These are phyloP conservation scores for Jatropha multifida DNA, from an alignment of 441 rosid genomes.

Conservation along the genomic window DNA sequence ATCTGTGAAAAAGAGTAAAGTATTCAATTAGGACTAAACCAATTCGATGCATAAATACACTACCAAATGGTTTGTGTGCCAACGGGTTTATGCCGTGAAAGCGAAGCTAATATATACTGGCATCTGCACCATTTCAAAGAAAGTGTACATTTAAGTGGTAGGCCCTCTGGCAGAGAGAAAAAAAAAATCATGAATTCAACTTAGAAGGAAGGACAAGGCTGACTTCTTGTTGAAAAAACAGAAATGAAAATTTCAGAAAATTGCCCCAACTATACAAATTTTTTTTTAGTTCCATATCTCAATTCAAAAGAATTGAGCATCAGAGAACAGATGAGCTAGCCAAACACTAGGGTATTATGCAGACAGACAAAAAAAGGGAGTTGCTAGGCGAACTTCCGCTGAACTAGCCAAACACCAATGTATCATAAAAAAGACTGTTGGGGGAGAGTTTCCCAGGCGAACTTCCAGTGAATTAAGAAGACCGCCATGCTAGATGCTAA, in stretches of 20 bases:
- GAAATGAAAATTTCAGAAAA: not conserved
- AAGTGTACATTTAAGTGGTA: not conserved
- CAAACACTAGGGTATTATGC: not conserved
- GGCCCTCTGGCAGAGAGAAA: too few relatives aligned
- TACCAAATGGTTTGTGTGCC: not conserved
- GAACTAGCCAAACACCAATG: too few relatives aligned
- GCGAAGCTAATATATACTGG: not conserved
- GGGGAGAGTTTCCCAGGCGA: too few relatives aligned
- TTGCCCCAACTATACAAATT: not conserved
- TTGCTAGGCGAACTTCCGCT: too few relatives aligned
- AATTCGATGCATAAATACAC: not conserved
- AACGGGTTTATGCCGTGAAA: not conserved
- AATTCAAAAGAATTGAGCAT: not conserved
- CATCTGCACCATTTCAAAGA: not conserved
- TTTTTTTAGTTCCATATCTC: not conserved
- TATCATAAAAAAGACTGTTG: too few relatives aligned
- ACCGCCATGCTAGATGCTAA: not conserved
- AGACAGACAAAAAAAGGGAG: not conserved
- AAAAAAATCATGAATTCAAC: not conserved
- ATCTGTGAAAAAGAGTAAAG: slow-evolving; percentile 39
- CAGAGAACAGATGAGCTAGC: not conserved
- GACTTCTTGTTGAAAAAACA: not conserved
- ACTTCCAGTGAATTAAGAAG: not conserved
- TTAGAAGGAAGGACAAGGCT: not conserved
- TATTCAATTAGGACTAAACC: not conserved